Evolutionary conservation across 768 basidiomycete genomes (phyloP).

Genomic region (Thelephora aurantiotincta): DNA sequence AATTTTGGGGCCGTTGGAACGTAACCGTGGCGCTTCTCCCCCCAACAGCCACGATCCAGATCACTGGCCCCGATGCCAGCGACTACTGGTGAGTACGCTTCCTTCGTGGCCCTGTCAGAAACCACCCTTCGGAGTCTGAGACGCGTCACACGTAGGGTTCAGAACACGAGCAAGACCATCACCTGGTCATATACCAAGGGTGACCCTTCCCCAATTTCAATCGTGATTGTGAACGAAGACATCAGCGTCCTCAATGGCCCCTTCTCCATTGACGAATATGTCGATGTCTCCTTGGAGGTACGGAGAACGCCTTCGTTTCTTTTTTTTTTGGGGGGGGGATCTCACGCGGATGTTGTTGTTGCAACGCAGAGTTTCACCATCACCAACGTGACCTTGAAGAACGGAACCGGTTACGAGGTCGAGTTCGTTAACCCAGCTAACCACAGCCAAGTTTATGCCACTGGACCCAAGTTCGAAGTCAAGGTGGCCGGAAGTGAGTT

Average conservation of each 20-base stretch:
- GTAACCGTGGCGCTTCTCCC: background rate
- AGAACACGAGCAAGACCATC: slow-evolving; percentile 20
- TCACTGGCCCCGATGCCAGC: slow-evolving; percentile 15
- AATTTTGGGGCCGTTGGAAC: background rate
- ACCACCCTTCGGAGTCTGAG: background rate
- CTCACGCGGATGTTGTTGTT: background rate
- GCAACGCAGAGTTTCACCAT: slow-evolving; percentile 11
- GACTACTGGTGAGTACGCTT: slow-evolving; percentile 17
- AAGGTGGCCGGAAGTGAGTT: slow-evolving; percentile 23
- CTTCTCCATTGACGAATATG: slow-evolving; percentile 21
- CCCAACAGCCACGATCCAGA: slow-evolving; percentile 16
- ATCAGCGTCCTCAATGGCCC: slow-evolving; percentile 20
- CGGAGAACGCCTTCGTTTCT: background rate
- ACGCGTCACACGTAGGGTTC: slow-evolving; percentile 16
- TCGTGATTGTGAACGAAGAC: slow-evolving; percentile 19
- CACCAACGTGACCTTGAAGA: slow-evolving; percentile 22
- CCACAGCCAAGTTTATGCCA: slow-evolving; percentile 18
- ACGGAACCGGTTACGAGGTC: slow-evolving; percentile 18
- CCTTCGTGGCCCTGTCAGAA: background rate
- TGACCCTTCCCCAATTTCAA: slow-evolving; percentile 20
- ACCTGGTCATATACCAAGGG: slow-evolving; percentile 18
- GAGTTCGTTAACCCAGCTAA: slow-evolving; percentile 22
- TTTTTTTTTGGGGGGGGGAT: background rate
- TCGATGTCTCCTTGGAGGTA: slow-evolving; percentile 17
- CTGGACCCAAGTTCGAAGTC: slow-evolving; percentile 20